A percentile compares a stretch with the other conserved stretches of the same genome.
phyloP scores from a whole-genome alignment of 2,329 filamentous ascomycete genomes.

The Botrytis hyacinthi region DNA sequence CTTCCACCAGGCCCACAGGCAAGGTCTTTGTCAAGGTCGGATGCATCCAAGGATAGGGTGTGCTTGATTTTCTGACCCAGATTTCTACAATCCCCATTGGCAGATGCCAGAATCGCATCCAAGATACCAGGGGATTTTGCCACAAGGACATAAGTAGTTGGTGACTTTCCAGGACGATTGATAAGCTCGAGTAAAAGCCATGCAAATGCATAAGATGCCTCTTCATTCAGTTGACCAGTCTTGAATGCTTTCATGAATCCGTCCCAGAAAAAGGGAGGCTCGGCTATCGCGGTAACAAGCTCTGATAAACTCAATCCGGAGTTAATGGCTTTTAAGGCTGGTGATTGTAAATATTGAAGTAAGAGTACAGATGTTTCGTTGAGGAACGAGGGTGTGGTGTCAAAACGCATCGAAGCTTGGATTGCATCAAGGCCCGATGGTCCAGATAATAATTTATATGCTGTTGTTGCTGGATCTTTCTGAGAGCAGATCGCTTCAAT shows the following conservation, averaged over 20 bases:
- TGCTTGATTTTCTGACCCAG: slow-evolving; percentile 46
- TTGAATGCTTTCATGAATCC: slow-evolving; percentile 36
- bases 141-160: slow-evolving; percentile 32
- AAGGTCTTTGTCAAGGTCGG: slow-evolving; percentile 19
- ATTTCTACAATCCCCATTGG: slow-evolving; percentile 35
- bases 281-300: slow-evolving; percentile 47
- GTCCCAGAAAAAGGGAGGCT: slow-evolving; percentile 53
- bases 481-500: slow-evolving; percentile 49
- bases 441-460: slow-evolving; percentile 44
- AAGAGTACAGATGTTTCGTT: slow-evolving; percentile 41
- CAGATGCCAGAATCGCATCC: slow-evolving; percentile 27
- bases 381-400: slow-evolving; percentile 45
- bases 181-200: slow-evolving; percentile 49
- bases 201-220: slow-evolving; percentile 39
- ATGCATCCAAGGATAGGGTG: slow-evolving; percentile 33
- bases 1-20: slow-evolving; percentile 55
- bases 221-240: slow-evolving; percentile 32
- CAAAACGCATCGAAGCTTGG: slow-evolving; percentile 45
- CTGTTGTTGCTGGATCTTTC: slow-evolving; percentile 42
- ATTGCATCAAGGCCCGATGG: slow-evolving; percentile 40
- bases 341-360: slow-evolving; percentile 40
- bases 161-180: slow-evolving; percentile 35
- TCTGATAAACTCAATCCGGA: slow-evolving; percentile 42
- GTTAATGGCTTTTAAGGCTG: slow-evolving; percentile 28
- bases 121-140: slow-evolving; percentile 36